Percentiles rank a stretch among this genome's conserved stretches.
Evolutionary conservation across 257 asterid species (phyloP).

Genomic region (Fraxinus quadrangulata): DNA sequence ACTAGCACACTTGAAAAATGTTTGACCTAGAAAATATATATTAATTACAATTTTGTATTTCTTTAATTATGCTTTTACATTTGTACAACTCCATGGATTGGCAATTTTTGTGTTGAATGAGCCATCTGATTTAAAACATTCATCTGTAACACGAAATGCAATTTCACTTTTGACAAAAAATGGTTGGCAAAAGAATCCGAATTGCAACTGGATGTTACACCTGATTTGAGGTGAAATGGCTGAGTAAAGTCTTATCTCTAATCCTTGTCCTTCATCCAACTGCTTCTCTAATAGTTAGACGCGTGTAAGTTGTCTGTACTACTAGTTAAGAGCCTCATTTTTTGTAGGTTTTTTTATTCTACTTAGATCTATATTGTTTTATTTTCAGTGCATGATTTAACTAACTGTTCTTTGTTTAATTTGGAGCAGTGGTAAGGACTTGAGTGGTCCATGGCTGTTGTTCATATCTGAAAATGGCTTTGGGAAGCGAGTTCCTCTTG

Average conservation of each 20-base stretch:
- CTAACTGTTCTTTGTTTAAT: slow-evolving; percentile 14
- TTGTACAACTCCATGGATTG: not conserved
- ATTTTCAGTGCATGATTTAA: not conserved
- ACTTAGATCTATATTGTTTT: not conserved
- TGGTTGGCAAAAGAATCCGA: not conserved
- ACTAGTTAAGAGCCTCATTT: not conserved
- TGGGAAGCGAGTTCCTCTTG: slow-evolving; percentile 94
- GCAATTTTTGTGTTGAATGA: not conserved
- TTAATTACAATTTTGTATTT: not conserved
- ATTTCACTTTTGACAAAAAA: not conserved
- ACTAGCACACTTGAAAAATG: not conserved
- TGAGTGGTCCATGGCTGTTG: slow-evolving; percentile 88
- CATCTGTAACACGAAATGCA: slow-evolving; percentile 8
- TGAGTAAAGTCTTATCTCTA: slow-evolving; percentile 5
- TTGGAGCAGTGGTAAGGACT: slow-evolving; percentile 50
- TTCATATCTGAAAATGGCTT: slow-evolving; percentile 85
- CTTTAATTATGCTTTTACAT: too few species aligned
- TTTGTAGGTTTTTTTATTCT: not conserved
- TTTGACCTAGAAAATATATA: not conserved
- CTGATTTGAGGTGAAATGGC: slow-evolving; percentile 5
- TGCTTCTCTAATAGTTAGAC: slow-evolving; percentile 5
- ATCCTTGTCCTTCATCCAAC: slow-evolving; percentile 5
- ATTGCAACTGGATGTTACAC: not conserved
- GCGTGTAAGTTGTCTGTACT: slow-evolving; percentile 7
- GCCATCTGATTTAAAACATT: slow-evolving; percentile 9